Base-by-base conservation (phyloP, 2,329 filamentous ascomycete species). In the Plenodomus tracheiphilus region DNA sequence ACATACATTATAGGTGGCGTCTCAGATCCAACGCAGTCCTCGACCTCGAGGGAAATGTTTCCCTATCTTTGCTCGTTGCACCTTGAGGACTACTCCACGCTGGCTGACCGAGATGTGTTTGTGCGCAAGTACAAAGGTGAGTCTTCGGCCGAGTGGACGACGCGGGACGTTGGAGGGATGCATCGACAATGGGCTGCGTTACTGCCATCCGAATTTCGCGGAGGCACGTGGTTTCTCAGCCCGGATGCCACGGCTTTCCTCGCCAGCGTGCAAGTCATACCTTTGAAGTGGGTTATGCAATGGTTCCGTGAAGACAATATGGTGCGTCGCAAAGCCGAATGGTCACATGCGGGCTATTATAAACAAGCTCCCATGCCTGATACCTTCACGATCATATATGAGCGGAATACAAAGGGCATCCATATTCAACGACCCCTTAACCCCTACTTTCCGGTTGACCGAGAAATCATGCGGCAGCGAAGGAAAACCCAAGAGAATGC, bases 261-360 rank as follows among this genome's bases (percentile, higher is more conserved):
- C 1, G 49, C 39, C 16, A 41, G 47, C 20, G 30, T 59, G 2
- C 53, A 59, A 18, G 46, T 37, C 5, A 51, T 61, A 16, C 51
- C 54, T 1, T 49, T 56, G 42, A 22, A 36, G 9, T 65, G 59
- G 59, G 32, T 63, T 3, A 30, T 49, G 1, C 11, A 47, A 10
- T 63, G 59, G 58, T 62, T 63, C 22, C 37, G n/a, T 8, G 43
- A 55, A 39, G 45, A 42, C 1, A 25, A 46, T 10, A 62, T 56
- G 59, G n/a, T 18, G 15, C 17, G 38, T 5, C 46, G 43, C 9
- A 41, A 39, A 9, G n/a, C 15, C 6, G 30, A 34, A 5, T 61
- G 53, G 52, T 37, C 25, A 17, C 41, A 43, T 5, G 10, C 13
- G 3, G 28, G 25, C 1, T 21, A 18, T 4, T 57, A 56, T 28